Conservation (phyloP, 805 yeast species). For the Hanseniaspora singularis region DNA sequence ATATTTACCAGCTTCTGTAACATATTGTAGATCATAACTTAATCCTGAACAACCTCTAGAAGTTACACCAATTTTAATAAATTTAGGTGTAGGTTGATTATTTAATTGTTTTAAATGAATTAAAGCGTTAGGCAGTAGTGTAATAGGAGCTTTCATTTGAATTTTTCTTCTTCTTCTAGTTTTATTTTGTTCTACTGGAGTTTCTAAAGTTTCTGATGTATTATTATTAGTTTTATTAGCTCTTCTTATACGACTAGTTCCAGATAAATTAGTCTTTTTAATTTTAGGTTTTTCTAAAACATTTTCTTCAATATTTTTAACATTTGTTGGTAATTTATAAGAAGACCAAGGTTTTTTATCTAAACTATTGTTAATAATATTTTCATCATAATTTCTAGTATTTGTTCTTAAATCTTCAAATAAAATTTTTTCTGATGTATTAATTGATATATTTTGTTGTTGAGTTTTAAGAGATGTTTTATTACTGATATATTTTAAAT, state of each 20-base stretch:
- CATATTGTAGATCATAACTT: slow-evolving; percentile 83
- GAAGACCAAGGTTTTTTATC: slow-evolving; percentile 30
- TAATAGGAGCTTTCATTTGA: slow-evolving; percentile 76
- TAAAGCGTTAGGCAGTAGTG: slow-evolving; percentile 66
- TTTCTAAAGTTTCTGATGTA: slow-evolving; percentile 14
- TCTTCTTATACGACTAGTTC: no score
- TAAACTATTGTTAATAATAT: neutral
- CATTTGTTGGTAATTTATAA: slow-evolving; percentile 38
- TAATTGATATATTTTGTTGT: neutral
- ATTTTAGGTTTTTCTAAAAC: slow-evolving; percentile 16
- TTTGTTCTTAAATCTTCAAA: slow-evolving; percentile 13
- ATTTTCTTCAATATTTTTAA: slow-evolving; percentile 32
- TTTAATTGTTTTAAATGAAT: slow-evolving; percentile 54
- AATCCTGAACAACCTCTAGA: slow-evolving; percentile 96
- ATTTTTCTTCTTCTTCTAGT: slow-evolving; percentile 45
- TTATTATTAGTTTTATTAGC: neutral
- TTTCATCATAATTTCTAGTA: slow-evolving; percentile 1
- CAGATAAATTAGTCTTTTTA: slow-evolving; percentile 18
- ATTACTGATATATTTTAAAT: neutral
- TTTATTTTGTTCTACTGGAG: slow-evolving; percentile 15
- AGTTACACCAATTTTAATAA: slow-evolving; percentile 84
- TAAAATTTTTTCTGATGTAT: neutral
- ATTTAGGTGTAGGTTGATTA: slow-evolving; percentile 74
- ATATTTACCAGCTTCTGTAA: slow-evolving; percentile 80
- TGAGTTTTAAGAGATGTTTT: neutral